phyloP scores from a whole-genome alignment of 129 eudicot genomes.

The Calendula officinalis region DNA sequence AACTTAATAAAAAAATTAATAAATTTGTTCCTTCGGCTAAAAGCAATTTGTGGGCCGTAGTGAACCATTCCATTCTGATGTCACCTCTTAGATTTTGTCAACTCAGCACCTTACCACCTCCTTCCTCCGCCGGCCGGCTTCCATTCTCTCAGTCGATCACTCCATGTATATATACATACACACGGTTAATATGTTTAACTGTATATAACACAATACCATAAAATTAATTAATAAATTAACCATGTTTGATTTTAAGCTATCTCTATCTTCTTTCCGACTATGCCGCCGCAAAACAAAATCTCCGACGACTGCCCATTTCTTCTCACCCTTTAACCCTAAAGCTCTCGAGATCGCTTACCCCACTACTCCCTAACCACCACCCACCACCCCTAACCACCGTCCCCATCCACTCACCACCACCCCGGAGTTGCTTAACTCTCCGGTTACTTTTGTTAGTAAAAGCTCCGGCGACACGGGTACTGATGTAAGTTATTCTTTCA shows the following conservation, averaged over 20 bases:
- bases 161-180: not conserved
- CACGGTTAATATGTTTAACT: not conserved
- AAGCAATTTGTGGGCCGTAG: slow-evolving; percentile 15
- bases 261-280: slow-evolving; percentile 41
- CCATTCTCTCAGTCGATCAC: slow-evolving; percentile 11
- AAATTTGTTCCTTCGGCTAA: slow-evolving; percentile 10
- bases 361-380: slow-evolving; percentile 48
- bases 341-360: slow-evolving; percentile 47
- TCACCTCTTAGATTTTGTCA: slow-evolving; percentile 46
- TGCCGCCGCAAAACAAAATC: slow-evolving; percentile 38
- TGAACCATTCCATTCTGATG: slow-evolving; percentile 41
- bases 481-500: slow-evolving; percentile 15
- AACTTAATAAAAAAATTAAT: too few species aligned
- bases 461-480: not conserved
- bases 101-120: slow-evolving; percentile 18
- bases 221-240: not conserved
- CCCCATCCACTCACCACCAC: slow-evolving; percentile 19
- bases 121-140: slow-evolving; percentile 32
- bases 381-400: slow-evolving; percentile 39
- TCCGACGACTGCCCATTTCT: slow-evolving; percentile 16
- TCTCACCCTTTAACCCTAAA: slow-evolving; percentile 51
- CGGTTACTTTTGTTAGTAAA: not conserved
- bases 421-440: slow-evolving; percentile 21
- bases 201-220: not conserved
- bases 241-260: slow-evolving; percentile 33